Percentiles rank a stretch among this genome's conserved stretches.
Evolutionary conservation across 2,329 filamentous ascomycete species (phyloP).

Genomic region (Gremmenia infestans): DNA sequence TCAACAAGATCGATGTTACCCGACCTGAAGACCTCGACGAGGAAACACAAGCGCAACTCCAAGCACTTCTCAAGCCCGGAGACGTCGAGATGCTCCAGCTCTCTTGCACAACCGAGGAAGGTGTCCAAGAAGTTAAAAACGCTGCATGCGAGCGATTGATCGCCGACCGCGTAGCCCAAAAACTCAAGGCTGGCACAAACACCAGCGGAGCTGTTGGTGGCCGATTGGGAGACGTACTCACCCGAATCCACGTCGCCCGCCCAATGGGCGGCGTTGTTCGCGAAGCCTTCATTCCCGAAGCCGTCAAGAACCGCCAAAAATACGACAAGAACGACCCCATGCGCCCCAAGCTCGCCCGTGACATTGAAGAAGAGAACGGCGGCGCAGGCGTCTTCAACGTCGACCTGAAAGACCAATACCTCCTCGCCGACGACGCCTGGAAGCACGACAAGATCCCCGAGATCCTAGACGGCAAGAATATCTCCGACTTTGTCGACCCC

Average conservation of each 20-base stretch:
- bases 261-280: slow-evolving; percentile 75
- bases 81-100: slow-evolving; percentile 91
- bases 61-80: slow-evolving; percentile 74
- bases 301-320: slow-evolving; percentile 73
- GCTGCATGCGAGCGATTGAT: slow-evolving; percentile 89
- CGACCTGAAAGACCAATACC: slow-evolving; percentile 83
- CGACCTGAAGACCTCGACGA: slow-evolving; percentile 80
- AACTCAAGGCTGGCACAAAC: slow-evolving; percentile 86
- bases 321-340: slow-evolving; percentile 90
- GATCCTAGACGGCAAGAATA: slow-evolving; percentile 90
- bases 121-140: slow-evolving; percentile 92
- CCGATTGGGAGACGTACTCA: slow-evolving; percentile 83
- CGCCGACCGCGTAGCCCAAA: slow-evolving; percentile 88
- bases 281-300: slow-evolving; percentile 86
- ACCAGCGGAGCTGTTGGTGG: slow-evolving; percentile 71
- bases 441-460: slow-evolving; percentile 95
- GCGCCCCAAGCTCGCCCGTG: slow-evolving; percentile 72
- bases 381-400: slow-evolving; percentile 95
- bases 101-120: slow-evolving; percentile 92
- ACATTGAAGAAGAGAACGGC: slow-evolving; percentile 86
- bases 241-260: slow-evolving; percentile 94
- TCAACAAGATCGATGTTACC: slow-evolving; percentile 97
- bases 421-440: slow-evolving; percentile 86
- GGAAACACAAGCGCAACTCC: slow-evolving; percentile 71
- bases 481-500: slow-evolving; percentile 94